phyloP scores from a whole-genome alignment of 176 grass and related monocot species.

The Musa schizocarpa region DNA sequence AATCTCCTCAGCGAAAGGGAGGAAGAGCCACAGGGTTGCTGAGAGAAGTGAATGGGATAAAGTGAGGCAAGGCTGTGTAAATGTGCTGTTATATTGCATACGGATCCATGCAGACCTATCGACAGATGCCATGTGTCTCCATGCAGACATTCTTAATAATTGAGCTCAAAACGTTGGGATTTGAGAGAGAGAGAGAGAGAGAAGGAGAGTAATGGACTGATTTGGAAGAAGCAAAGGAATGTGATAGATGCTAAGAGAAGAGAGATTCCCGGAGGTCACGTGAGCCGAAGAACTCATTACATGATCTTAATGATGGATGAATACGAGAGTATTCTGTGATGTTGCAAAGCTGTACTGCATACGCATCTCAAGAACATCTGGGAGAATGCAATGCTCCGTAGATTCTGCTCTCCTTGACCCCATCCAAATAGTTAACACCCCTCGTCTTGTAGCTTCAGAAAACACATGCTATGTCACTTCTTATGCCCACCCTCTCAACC shows the following conservation, averaged over 20 bases:
- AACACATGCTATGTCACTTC: neutral
- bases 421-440: too few species aligned
- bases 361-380: conserved; percentile 61
- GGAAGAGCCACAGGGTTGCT: too few species aligned
- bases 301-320: too few species aligned
- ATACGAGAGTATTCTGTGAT: too few species aligned
- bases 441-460: too few species aligned
- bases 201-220: conserved; percentile 1
- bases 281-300: too few species aligned
- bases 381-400: conserved; percentile 86
- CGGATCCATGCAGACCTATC: conserved; percentile 1
- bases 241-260: too few species aligned
- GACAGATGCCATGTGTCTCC: neutral
- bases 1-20: too few species aligned
- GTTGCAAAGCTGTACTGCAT: too few species aligned
- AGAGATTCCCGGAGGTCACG: too few species aligned
- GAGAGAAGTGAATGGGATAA: too few species aligned
- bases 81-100: neutral
- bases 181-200: neutral
- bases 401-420: conserved; percentile 44
- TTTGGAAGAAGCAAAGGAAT: conserved; percentile 23
- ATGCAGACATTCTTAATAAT: conserved; percentile 5
- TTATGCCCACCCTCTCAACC: too few species aligned
- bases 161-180: neutral
- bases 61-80: neutral